Conservation (phyloP, 1,284 basidiomycete genomes). For the Boletus austroedulis region DNA sequence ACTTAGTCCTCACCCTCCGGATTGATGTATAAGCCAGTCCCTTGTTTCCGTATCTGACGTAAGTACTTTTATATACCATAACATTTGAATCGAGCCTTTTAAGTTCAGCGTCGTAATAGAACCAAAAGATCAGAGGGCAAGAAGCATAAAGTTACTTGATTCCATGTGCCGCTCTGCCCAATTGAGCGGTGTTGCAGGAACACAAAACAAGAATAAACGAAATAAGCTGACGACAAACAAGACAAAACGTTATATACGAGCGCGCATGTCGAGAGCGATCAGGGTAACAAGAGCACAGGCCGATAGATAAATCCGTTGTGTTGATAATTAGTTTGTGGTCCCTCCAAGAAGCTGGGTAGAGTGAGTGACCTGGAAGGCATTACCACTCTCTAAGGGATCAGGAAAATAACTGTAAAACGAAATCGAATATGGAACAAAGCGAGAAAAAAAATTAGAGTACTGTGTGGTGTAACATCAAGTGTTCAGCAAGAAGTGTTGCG, state of each 20-base stretch:
- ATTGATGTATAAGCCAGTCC: no score
- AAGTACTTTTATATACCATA: constrained; percentile 18
- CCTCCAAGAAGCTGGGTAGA: constrained; percentile 16
- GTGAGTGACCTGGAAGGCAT: constrained; percentile 17
- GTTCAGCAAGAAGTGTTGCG: constrained; percentile 24
- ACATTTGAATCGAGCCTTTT: constrained; percentile 8
- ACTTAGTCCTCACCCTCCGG: background rate
- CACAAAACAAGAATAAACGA: constrained; percentile 35
- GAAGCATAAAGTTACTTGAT: constrained; percentile 16
- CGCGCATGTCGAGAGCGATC: constrained; percentile 40
- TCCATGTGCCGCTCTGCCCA: constrained; percentile 10
- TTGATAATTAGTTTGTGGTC: constrained; percentile 32
- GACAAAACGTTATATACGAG: constrained; percentile 37
- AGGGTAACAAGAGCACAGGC: constrained; percentile 38
- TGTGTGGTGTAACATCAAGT: constrained; percentile 11
- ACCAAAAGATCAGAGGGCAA: constrained; percentile 3
- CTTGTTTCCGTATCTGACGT: no score
- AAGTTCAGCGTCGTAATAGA: background rate
- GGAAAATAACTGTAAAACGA: constrained; percentile 26
- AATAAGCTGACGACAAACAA: constrained; percentile 32
- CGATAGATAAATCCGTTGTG: constrained; percentile 37
- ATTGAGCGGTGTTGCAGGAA: constrained; percentile 7
- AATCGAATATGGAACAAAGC: constrained; percentile 14
- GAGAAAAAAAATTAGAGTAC: constrained; percentile 18
- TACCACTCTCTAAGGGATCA: constrained; percentile 18